Conservation (phyloP, 2,329 filamentous ascomycete genomes). For the Xylaria sp. region DNA sequence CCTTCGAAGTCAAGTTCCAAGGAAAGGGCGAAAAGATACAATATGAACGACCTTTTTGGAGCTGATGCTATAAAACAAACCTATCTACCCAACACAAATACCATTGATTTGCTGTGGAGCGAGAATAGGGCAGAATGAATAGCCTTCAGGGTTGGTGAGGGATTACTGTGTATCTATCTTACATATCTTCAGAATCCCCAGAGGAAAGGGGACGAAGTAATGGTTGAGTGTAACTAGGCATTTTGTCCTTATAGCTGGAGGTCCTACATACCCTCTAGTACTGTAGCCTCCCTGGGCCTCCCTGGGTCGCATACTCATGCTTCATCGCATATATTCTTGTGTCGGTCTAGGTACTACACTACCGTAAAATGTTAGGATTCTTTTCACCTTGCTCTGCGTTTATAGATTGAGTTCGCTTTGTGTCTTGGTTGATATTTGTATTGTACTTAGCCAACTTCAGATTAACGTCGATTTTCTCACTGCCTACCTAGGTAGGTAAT, state of each 20-base stretch:
- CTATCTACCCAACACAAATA: constrained; percentile 33
- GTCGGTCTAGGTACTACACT: constrained; percentile 32
- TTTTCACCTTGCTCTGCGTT: constrained; percentile 22
- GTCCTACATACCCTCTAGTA: constrained; percentile 28
- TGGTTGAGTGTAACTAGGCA: constrained; percentile 15
- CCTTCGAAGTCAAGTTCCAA: constrained; percentile 33
- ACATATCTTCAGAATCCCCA: constrained; percentile 14
- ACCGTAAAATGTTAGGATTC: constrained; percentile 41
- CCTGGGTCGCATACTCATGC: constrained; percentile 19
- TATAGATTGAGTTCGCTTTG: neutral
- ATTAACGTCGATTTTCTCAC: constrained; percentile 2
- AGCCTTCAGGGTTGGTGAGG: constrained; percentile 22
- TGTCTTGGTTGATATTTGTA: neutral
- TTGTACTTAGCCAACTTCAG: neutral
- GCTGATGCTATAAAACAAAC: constrained; percentile 25
- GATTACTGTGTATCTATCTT: constrained; percentile 30
- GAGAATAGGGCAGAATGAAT: constrained; percentile 10
- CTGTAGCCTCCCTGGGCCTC: constrained; percentile 12
- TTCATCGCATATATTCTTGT: constrained; percentile 38
- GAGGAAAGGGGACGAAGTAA: constrained; percentile 16
- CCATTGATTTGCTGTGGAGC: constrained; percentile 27
- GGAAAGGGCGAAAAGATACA: constrained; percentile 30
- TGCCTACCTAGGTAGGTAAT: neutral
- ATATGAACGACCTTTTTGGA: constrained; percentile 36
- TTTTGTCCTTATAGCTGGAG: constrained; percentile 23